phyloP scores from a whole-genome alignment of 2,329 filamentous ascomycete genomes.

The Sporothrix phasma region DNA sequence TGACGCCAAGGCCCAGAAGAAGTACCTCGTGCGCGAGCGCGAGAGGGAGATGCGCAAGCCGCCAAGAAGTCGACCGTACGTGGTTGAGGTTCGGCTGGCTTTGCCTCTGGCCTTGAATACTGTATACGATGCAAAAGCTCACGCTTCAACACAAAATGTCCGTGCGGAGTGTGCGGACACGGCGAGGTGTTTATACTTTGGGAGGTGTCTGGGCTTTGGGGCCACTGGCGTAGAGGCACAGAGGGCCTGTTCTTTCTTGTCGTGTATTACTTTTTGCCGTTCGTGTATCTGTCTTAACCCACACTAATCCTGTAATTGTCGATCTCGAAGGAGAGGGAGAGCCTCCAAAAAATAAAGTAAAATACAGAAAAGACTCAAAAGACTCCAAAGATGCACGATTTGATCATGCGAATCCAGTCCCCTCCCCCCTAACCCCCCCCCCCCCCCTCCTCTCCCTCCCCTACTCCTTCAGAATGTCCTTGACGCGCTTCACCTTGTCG shows the following conservation, averaged over 20 bases:
- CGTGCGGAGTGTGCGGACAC: background rate
- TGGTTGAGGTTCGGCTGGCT: too few relatives aligned
- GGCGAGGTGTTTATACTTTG: background rate
- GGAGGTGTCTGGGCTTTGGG: background rate
- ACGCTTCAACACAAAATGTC: background rate
- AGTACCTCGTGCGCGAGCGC: slow-evolving; percentile 70
- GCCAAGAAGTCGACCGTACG: slow-evolving; percentile 46
- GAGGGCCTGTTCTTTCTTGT: background rate
- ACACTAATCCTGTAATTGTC: slow-evolving; percentile 4
- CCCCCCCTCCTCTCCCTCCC: too few relatives aligned
- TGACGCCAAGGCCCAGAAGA: slow-evolving; percentile 76
- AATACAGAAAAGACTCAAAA: background rate
- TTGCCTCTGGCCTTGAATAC: too few relatives aligned
- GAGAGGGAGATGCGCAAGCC: slow-evolving; percentile 57
- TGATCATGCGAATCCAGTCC: too few relatives aligned
- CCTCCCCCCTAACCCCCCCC: too few relatives aligned
- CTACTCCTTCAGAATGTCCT: slow-evolving; percentile 35
- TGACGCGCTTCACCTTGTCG: slow-evolving; percentile 63
- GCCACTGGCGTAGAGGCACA: background rate
- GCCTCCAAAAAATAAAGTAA: background rate
- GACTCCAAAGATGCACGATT: too few relatives aligned
- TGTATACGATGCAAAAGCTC: background rate
- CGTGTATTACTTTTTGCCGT: background rate
- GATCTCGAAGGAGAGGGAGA: background rate
- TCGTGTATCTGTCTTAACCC: background rate